Evolutionary conservation across 495 filamentous ascomycete genomes (phyloP), one percentile per base, ranked within the genome.

Genomic region (Achaetomiella virescens): DNA sequence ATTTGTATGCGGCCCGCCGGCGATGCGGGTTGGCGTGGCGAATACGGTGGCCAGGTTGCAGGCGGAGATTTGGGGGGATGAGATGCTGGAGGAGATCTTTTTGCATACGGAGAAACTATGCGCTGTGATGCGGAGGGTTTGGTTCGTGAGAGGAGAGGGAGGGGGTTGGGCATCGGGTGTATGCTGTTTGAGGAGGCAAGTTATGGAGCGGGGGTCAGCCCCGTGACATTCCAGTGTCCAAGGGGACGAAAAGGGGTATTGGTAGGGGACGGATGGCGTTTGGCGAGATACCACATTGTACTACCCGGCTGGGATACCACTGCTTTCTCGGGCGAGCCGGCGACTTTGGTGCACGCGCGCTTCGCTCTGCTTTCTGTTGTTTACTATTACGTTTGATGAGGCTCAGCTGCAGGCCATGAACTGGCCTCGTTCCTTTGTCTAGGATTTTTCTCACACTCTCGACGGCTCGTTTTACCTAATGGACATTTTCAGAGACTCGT

Each of bases 101-200:
- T 69, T 97, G 70, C 92, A 97, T 77, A 86, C 91, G 11, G 92
- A 97, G n/a, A 78, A 96, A 96, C 68, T 96, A 95, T 72, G 88
- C 90, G 37, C 75, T 92, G 48, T 95, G 35, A 68, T 7, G 5
- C 17, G 7, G 38, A 18, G 25, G 12, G 7, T n/a, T 14, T 7
- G 12, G 1, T 35, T 2, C 24, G 35, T 27, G 10, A 6, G 48
- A 14, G 6, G 25, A 17, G 11, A 7, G 44, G 14, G 11, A 27
- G 21, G 27, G 27, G n/a, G 7, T 33, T 41, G 6, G 44, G 10
- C 11, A 18, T n/a, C n/a, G n/a, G n/a, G n/a, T n/a, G n/a, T n/a
- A n/a, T n/a, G n/a, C n/a, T n/a, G n/a, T n/a, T n/a, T n/a, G n/a
- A n/a, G n/a, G n/a, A n/a, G n/a, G n/a, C n/a, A n/a, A n/a, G n/a